These are phyloP conservation scores for Picea glauca DNA, from an alignment of 75 land plant species.

Conservation along the genomic window DNA sequence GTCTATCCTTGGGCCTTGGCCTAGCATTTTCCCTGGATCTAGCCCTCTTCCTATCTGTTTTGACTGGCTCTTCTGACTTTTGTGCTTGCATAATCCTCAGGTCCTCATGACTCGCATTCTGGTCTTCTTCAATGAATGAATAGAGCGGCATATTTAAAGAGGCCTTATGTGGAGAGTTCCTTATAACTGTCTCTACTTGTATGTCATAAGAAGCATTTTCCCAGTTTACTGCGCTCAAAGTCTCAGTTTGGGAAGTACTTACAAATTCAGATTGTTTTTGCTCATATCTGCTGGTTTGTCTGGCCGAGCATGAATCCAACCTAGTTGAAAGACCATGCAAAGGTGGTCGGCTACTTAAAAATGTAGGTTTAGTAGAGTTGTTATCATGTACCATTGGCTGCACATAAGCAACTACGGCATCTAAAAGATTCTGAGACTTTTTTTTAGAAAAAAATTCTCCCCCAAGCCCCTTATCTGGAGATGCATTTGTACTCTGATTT, in stretches of 20 bases:
- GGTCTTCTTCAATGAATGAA: conserved; percentile 38
- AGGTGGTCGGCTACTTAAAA: conserved; percentile 14
- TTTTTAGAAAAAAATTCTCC: conserved; percentile 25
- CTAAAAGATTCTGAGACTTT: conserved; percentile 33
- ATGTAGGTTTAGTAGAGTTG: conserved; percentile 13
- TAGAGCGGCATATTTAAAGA: conserved; percentile 21
- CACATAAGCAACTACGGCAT: conserved; percentile 24
- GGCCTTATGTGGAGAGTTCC: conserved; percentile 3
- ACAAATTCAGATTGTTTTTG: background rate
- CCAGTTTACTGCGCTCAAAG: background rate
- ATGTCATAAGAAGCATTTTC: background rate
- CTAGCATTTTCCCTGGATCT: conserved; percentile 64
- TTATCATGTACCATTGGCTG: conserved; percentile 18
- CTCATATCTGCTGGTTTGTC: conserved; percentile 7
- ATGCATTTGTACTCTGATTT: background rate
- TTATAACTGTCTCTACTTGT: background rate
- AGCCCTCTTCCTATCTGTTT: conserved; percentile 45
- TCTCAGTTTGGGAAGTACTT: background rate
- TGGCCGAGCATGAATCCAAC: background rate
- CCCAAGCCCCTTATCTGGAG: background rate
- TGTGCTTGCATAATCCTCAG: conserved; percentile 10
- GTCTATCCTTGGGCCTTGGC: conserved; percentile 85
- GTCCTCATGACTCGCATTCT: conserved; percentile 25
- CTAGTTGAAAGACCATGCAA: background rate
- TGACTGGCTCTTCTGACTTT: conserved; percentile 29